phyloP scores from a whole-genome alignment of 192 early-diverging fungal genomes.

The Pilaira anomala region DNA sequence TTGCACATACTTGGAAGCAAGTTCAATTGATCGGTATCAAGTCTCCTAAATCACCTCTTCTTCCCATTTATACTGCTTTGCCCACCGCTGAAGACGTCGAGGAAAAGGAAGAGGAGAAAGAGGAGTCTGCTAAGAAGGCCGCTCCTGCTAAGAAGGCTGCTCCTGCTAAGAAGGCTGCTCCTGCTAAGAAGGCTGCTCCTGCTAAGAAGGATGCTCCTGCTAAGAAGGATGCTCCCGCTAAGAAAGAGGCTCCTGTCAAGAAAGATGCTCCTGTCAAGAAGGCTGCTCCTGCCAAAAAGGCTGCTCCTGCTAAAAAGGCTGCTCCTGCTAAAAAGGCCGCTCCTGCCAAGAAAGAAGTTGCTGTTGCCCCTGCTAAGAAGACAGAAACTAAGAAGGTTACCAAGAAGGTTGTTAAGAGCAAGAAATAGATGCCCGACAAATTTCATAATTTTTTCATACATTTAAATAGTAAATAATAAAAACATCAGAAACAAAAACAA shows the following conservation, averaged over 20 bases:
- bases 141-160: no score
- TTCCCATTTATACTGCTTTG: constrained; percentile 79
- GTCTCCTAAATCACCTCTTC: constrained; percentile 63
- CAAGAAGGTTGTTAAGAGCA: not conserved
- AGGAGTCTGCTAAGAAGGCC: not conserved
- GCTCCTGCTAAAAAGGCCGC: not conserved
- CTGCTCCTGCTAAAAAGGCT: not conserved
- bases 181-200: not conserved
- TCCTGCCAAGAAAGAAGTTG: not conserved
- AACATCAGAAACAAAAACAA: not conserved
- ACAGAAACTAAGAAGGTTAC: no score
- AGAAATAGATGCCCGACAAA: not conserved
- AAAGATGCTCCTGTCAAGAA: not conserved
- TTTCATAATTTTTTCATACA: not conserved
- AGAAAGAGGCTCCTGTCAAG: not conserved
- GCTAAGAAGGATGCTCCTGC: not conserved
- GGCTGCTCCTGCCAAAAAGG: not conserved
- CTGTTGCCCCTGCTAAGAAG: not conserved
- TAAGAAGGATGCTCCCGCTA: not conserved
- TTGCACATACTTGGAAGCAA: constrained; percentile 81
- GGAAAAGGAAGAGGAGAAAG: not conserved
- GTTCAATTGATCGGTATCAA: constrained; percentile 83
- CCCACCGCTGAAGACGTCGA: constrained; percentile 22
- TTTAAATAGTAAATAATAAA: not conserved
- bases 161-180: no score